Evolutionary conservation across 2,329 filamentous ascomycete genomes (phyloP), one percentile per base, ranked within the genome.

Genomic region (Talaromyces sp.): DNA sequence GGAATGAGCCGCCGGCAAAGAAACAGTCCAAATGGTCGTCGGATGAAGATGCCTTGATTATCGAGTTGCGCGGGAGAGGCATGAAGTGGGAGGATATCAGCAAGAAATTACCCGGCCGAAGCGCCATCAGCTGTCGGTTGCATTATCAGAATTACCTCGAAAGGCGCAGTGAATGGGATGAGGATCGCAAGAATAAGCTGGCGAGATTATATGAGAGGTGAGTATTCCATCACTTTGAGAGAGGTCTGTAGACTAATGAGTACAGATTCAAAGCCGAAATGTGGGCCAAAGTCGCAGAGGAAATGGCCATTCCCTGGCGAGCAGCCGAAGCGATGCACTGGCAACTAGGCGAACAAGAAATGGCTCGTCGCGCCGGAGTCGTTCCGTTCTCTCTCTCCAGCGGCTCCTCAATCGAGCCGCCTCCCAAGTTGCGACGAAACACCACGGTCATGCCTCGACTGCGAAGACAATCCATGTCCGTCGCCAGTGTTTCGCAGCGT

Each of bases 41-140:
- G 0, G 92, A 97, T 66, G 93, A 98, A 76, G 92, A 98, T 76
- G 86, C 90, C n/a, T 81, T 95, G 56, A 96, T 96, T 69, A 96
- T 97, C 70, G 91, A 96, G 75, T 84, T 98, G 66, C 87, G 93
- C 63, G 91, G 92, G 40, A 88, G 88, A 69, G 91, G 91, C 8
- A 96, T 97, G 92, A 98, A 98, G 75, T 98, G 93, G 95, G 93
- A 98, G 73, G 93, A 98, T 76, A 97, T 98, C 70, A 96, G 92
- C 66, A 96, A 93, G 80, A 86, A 89, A 61, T 81, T 98, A 57
- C 93, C 92, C 2, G 93, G 93, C 66, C 86, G 95, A 69, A 97
- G 92, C 77, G 89, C 92, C 63, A 97, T 97, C 71, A 96, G 92
- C 70, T 98, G 93, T 76, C 88, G 93, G 48, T 83, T 98, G 58